Percentiles rank a stretch among this genome's conserved stretches.
phyloP scores from a whole-genome alignment of 2,329 filamentous ascomycete species.

The Calonectria ilicicola region DNA sequence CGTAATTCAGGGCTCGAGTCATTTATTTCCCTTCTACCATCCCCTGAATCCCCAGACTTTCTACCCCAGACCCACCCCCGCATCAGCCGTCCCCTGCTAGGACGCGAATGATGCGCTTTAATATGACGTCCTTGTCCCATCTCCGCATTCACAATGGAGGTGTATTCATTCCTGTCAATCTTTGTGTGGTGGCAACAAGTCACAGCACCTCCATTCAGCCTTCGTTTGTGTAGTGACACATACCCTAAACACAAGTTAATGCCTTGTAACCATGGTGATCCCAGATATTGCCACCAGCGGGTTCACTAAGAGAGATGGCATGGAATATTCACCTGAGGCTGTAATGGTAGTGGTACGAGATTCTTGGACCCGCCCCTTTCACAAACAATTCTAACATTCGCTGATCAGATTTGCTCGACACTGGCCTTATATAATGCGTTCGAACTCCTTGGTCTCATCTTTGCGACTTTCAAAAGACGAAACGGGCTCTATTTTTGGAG shows the following conservation, averaged over 20 bases:
- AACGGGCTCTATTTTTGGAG: constrained; percentile 54
- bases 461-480: constrained; percentile 46
- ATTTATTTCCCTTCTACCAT: neutral
- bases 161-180: neutral
- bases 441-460: constrained; percentile 48
- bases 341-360: neutral
- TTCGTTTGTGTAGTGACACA: neutral
- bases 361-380: neutral
- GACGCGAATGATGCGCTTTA: neutral
- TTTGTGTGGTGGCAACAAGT: neutral
- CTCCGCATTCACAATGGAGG: neutral
- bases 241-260: neutral
- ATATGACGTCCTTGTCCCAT: neutral
- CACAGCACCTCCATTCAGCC: neutral
- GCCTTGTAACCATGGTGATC: neutral
- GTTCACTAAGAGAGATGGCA: neutral
- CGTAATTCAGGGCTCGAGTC: neutral
- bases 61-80: neutral
- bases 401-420: constrained; percentile 23
- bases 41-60: neutral
- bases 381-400: neutral
- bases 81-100: neutral
- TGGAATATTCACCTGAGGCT: neutral
- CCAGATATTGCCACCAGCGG: neutral
- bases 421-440: constrained; percentile 44